phyloP scores from a whole-genome alignment of 2,329 filamentous ascomycete species.

The Claviceps cyperi region DNA sequence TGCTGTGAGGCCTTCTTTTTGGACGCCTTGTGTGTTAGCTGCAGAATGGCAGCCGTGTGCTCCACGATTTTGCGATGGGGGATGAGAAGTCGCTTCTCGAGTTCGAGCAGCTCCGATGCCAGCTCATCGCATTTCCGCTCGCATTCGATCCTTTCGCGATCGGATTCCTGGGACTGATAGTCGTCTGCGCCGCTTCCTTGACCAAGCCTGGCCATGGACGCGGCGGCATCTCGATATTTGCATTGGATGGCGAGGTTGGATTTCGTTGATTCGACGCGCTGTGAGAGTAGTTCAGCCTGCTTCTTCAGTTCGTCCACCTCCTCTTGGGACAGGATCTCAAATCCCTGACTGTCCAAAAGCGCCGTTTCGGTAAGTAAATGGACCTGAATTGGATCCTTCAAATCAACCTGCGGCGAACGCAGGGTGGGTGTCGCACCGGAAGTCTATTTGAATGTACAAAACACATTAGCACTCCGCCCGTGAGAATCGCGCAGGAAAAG shows the following conservation, averaged over 20 bases:
- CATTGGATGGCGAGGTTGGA: slow-evolving; percentile 78
- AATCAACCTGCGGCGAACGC: slow-evolving; percentile 38
- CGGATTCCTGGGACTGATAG: slow-evolving; percentile 42
- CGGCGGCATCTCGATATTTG: slow-evolving; percentile 87
- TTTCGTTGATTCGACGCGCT: slow-evolving; percentile 68
- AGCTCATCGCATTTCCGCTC: slow-evolving; percentile 77
- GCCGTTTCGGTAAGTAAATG: slow-evolving; percentile 91
- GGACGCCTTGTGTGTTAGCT: slow-evolving; percentile 73
- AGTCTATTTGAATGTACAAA: neutral
- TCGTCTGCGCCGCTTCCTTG: slow-evolving; percentile 24
- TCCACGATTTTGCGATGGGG: slow-evolving; percentile 65
- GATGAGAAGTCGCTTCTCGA: slow-evolving; percentile 64
- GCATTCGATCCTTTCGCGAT: slow-evolving; percentile 59
- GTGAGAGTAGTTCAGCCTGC: slow-evolving; percentile 55
- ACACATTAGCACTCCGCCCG: neutral
- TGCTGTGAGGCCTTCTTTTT: slow-evolving; percentile 37
- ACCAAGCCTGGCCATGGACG: slow-evolving; percentile 65
- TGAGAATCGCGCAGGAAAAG: neutral
- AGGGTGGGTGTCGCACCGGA: slow-evolving; percentile 1
- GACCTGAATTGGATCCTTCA: slow-evolving; percentile 64
- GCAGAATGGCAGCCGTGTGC: slow-evolving; percentile 84
- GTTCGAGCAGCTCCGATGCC: slow-evolving; percentile 60
- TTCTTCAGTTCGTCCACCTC: slow-evolving; percentile 89
- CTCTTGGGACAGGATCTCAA: slow-evolving; percentile 75
- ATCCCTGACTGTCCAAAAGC: slow-evolving; percentile 73